Base-by-base conservation (phyloP, 768 basidiomycete species). In the Paxillus rubicundulus region DNA sequence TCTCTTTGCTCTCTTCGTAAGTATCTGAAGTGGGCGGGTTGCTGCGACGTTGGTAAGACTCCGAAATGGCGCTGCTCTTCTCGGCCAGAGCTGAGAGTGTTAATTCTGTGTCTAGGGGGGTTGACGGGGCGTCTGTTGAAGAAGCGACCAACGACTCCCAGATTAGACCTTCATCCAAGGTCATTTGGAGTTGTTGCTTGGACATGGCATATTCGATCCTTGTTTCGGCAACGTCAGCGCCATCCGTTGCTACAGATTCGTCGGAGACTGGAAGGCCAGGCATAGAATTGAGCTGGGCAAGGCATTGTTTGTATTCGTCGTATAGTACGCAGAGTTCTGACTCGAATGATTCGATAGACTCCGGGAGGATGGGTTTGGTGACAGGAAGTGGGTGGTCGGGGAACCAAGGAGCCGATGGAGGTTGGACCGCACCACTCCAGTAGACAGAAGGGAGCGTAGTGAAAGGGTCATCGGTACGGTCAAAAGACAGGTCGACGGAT, bases 1-100 rank as follows among this genome's bases (percentile, higher is more conserved):
- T 80, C 47, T 81, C 79, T 62, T 78, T 84, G 56, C 82, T 81
- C 62, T 94, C 85, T 0, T 74, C 70, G 60, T 92, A 94, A 3
- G 87, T 91, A 27, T 74, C 71, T 10, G 70, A 45, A 0, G 84
- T 84, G 0, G 93, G 90, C 4, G 81, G 67, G 53, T 79, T 78
- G 49, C 72, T 81, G 9, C 87, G 78, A 27, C 85, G 77, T 46
- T 78, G 67, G 57, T 87, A 92, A 5, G 87, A 90, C 39, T 78
- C 74, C 10, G 78, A 82, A 63, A 92, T 78, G 16, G 71, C 49
- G 33, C 69, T 69, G 57, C 88, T 90, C 54, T 77, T 78, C 28
- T 77, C 63, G 6, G 76, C 67, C 2, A 88, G 74, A 0, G 64
- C 49, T 9, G 66, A 51, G 56, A 71, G 55, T 0, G 61, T 52